These are phyloP conservation scores for Pleurotus tuoliensis DNA, from an alignment of 768 basidiomycete species.

Conservation along the genomic window DNA sequence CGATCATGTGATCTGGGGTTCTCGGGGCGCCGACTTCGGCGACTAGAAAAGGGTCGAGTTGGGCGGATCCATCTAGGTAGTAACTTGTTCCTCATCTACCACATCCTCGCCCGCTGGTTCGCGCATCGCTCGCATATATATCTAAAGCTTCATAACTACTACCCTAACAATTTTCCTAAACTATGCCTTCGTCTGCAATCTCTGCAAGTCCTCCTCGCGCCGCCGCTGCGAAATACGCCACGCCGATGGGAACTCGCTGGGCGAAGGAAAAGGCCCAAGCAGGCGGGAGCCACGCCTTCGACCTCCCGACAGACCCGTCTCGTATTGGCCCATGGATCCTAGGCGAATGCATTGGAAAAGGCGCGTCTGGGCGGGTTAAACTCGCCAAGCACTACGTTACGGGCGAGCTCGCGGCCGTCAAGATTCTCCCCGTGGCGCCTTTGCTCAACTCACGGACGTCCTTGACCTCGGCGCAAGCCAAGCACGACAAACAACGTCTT, in stretches of 20 bases:
- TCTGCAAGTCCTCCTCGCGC: conserved; percentile 61
- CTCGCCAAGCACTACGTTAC: conserved; percentile 85
- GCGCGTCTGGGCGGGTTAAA: conserved; percentile 91
- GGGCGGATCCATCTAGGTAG: neutral
- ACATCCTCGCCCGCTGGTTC: conserved; percentile 7
- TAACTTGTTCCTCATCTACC: conserved; percentile 2
- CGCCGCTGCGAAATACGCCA: conserved; percentile 66
- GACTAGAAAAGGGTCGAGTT: neutral
- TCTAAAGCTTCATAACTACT: neutral
- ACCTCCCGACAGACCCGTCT: conserved; percentile 81
- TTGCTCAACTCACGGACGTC: conserved; percentile 71
- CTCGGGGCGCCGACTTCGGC: neutral
- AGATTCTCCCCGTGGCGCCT: conserved; percentile 86
- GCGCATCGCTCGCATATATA: neutral
- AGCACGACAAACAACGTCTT: conserved; percentile 76
- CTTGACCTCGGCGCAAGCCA: conserved; percentile 60
- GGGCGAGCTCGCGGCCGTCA: conserved; percentile 91
- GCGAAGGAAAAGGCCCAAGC: conserved; percentile 85
- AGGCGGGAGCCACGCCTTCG: conserved; percentile 66
- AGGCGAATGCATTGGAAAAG: conserved; percentile 92
- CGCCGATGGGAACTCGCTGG: conserved; percentile 80
- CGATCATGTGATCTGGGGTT: neutral
- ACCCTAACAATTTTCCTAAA: conserved; percentile 10
- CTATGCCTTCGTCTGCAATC: conserved; percentile 25
- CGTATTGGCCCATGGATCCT: conserved; percentile 89